phyloP scores from a whole-genome alignment of 306 rosid species.

The Ammopiptanthus mongolicus region DNA sequence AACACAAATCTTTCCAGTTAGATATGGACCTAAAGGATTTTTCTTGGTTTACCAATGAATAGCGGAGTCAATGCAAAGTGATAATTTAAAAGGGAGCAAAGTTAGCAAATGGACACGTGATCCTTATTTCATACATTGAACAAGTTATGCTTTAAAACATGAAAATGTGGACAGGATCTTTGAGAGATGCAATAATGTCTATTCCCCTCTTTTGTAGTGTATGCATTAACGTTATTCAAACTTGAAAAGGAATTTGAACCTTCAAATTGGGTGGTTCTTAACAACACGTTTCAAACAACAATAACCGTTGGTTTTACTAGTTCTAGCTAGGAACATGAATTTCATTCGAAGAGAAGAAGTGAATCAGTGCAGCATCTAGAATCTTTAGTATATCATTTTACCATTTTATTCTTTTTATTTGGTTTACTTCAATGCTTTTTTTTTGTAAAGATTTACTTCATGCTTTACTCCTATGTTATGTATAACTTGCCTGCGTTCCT shows the following conservation, averaged over 20 bases:
- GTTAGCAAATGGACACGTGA: constrained; percentile 26
- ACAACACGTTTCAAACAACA: constrained; percentile 7
- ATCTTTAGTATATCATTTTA: no score
- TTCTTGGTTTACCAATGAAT: neutral
- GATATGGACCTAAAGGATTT: neutral
- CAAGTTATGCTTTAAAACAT: constrained; percentile 12
- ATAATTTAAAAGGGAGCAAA: constrained; percentile 2
- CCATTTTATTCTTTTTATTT: no score
- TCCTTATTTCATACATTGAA: constrained; percentile 33
- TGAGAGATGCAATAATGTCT: neutral
- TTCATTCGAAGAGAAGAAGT: constrained; percentile 28
- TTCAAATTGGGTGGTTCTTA: neutral
- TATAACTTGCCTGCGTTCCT: no score
- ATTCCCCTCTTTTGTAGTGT: neutral
- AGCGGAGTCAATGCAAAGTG: constrained; percentile 10
- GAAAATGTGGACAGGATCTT: constrained; percentile 6
- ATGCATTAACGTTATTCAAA: neutral
- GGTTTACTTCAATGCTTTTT: no score
- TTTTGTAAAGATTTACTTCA: no score
- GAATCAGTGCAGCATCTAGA: neutral
- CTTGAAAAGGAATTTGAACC: neutral
- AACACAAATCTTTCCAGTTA: no score
- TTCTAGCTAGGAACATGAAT: constrained; percentile 8
- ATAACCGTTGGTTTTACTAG: neutral
- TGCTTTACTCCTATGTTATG: no score